Evolutionary conservation across 352 stramenopile species (phyloP).

Genomic region (Pythium dissotocum): DNA sequence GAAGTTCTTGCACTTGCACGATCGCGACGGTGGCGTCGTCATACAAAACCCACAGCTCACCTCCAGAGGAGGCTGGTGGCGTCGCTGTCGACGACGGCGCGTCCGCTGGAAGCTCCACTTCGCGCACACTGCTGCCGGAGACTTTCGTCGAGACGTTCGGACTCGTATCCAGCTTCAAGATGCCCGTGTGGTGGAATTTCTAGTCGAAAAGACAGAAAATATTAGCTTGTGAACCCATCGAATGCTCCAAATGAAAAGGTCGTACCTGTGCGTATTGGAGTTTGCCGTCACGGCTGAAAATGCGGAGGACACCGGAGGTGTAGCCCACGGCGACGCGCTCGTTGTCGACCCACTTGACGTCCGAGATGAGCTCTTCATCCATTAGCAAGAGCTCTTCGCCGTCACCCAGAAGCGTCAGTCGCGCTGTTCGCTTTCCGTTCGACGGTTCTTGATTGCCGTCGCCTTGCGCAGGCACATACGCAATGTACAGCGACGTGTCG

Average conservation of each 20-base stretch:
- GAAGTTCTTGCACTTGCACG: conserved; percentile 65
- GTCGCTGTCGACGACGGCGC: neutral
- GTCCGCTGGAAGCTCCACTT: conserved; percentile 16
- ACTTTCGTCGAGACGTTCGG: conserved; percentile 22
- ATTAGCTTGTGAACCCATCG: neutral
- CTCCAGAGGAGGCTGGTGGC: conserved; percentile 7
- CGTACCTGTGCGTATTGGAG: conserved; percentile 61
- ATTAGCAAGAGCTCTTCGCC: conserved; percentile 34
- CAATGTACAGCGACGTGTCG: conserved; percentile 38
- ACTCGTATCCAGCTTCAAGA: conserved; percentile 30
- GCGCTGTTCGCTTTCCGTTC: conserved; percentile 10
- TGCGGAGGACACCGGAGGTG: conserved; percentile 55
- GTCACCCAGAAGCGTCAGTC: conserved; percentile 39
- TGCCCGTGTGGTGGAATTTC: conserved; percentile 29
- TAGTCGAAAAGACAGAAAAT: neutral
- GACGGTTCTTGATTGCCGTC: conserved; percentile 18
- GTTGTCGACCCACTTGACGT: conserved; percentile 69
- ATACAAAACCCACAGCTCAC: conserved; percentile 81
- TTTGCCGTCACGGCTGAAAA: conserved; percentile 53
- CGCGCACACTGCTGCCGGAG: neutral
- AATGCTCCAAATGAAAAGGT: neutral
- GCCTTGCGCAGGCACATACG: conserved; percentile 1
- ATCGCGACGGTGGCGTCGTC: conserved; percentile 77
- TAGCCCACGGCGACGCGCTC: conserved; percentile 62
- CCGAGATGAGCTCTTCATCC: conserved; percentile 45